Evolutionary conservation across 75 land plant genomes (phyloP), one percentile per base, ranked within the genome.

Genomic region (Adiantum capillusveneris): DNA sequence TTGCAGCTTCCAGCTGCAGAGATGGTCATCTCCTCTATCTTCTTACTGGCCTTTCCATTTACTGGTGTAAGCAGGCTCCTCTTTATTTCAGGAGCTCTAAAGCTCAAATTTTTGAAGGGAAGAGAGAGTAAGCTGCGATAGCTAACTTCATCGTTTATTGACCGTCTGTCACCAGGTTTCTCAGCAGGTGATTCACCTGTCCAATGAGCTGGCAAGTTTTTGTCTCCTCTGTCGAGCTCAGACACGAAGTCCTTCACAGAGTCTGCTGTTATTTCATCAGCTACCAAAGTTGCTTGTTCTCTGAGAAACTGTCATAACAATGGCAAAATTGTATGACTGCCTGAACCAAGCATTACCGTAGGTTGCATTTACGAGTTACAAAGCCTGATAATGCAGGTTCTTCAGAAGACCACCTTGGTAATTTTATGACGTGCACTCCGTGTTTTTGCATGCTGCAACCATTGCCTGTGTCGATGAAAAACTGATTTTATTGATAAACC

Each of bases 401-500:
- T n/a, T n/a, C n/a, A n/a, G n/a, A n/a, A n/a, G 12, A n/a, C n/a
- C n/a, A 76, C 97, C 60, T 84, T 93, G 66, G 87, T 83, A 43
- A 93, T 93, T 54, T 93, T 93, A 63, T 93, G 94, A 18, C 98
- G 72, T n/a, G 98, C 98, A 77, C 98, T 88, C 25, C 95, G 79
- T 14, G 98, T 93, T 67, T 79, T 88, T 27, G 98, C 95, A 81
- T 86, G 81, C 30, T 83, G 87, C 65, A 93, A 61, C 98, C 98
- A 93, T 56, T 81, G 87, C 43, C 83, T 77, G 59, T 88, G 98
- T 74, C 77, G 72, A 66, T 85, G 82, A 49, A 80, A 88, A 63
- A 78, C 76, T 62, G 81, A 68, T 66, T 81, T 88, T 63, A 70
- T 70, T 29, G 98, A 81, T 26, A 85, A 59, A 21, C 77, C 95